These are phyloP conservation scores for Breynia disticha DNA, from an alignment of 441 rosid species.

Conservation along the genomic window DNA sequence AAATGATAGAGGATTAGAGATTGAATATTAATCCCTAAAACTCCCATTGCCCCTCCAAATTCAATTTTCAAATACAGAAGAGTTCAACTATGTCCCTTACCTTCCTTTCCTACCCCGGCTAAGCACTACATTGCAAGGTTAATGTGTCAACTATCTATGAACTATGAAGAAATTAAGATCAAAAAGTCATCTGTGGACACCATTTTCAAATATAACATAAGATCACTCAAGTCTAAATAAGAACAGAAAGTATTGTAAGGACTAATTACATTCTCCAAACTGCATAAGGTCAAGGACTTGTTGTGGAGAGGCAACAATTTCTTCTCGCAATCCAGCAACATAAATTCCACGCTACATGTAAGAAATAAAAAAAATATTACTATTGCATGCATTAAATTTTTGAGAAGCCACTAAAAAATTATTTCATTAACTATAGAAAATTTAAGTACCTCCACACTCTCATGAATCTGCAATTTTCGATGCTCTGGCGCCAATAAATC, in stretches of 20 bases:
- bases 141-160: no score
- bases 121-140: no score
- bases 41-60: no score
- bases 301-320: conserved; percentile 81
- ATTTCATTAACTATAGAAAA: neutral
- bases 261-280: conserved; percentile 71
- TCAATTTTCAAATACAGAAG: no score
- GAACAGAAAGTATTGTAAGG: neutral
- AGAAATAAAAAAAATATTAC: conserved; percentile 8
- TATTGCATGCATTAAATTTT: no score
- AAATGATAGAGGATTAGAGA: no score
- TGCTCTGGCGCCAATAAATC: conserved; percentile 89
- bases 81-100: no score
- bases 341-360: conserved; percentile 67
- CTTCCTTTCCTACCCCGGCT: no score
- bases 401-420: neutral
- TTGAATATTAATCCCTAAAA: no score
- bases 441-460: conserved; percentile 58
- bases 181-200: neutral
- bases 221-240: neutral
- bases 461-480: conserved; percentile 86
- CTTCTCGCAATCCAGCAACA: conserved; percentile 95
- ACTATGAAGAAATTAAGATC: no score
- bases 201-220: neutral
- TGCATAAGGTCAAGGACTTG: conserved; percentile 90